Conservation (phyloP, 345 rosid genomes). For the Combretum micranthum region DNA sequence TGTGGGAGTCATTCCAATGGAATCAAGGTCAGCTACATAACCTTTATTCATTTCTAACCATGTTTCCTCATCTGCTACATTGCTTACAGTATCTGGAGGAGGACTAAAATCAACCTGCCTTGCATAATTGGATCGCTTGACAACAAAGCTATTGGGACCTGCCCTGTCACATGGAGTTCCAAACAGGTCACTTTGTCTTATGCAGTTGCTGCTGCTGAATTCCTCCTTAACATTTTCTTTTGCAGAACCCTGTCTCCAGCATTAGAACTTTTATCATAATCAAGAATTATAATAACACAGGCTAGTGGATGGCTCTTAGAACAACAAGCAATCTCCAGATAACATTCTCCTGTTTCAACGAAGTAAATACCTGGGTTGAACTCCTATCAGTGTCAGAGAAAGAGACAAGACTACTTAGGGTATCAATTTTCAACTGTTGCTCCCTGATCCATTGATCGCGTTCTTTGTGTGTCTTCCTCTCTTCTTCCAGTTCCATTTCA, state of each 20-base stretch:
- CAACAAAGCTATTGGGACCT: conserved; percentile 62
- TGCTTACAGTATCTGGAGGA: conserved; percentile 63
- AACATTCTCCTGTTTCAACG: neutral
- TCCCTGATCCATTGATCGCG: conserved; percentile 56
- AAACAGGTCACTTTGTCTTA: conserved; percentile 33
- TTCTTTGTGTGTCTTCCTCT: conserved; percentile 68
- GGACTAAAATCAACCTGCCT: conserved; percentile 66
- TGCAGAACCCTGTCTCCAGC: conserved; percentile 25
- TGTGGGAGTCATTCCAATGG: conserved; percentile 66
- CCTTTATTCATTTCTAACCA: conserved; percentile 95
- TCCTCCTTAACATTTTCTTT: conserved; percentile 35
- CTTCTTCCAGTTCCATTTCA: conserved; percentile 75
- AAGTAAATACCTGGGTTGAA: conserved; percentile 48
- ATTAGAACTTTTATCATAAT: neutral
- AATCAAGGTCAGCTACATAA: conserved; percentile 70
- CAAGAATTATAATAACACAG: neutral
- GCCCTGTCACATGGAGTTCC: conserved; percentile 59
- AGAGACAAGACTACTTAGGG: conserved; percentile 38
- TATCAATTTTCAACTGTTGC: conserved; percentile 64
- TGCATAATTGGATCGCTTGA: conserved; percentile 61
- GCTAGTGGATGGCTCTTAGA: no score
- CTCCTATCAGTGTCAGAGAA: conserved; percentile 39
- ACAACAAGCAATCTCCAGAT: no score
- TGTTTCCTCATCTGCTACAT: conserved; percentile 89
- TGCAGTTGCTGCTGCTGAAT: conserved; percentile 29